A percentile compares a stretch with the other conserved stretches of the same genome.
Conservation (phyloP, 139 green algal species). For the Coelastrella sp. region DNA sequence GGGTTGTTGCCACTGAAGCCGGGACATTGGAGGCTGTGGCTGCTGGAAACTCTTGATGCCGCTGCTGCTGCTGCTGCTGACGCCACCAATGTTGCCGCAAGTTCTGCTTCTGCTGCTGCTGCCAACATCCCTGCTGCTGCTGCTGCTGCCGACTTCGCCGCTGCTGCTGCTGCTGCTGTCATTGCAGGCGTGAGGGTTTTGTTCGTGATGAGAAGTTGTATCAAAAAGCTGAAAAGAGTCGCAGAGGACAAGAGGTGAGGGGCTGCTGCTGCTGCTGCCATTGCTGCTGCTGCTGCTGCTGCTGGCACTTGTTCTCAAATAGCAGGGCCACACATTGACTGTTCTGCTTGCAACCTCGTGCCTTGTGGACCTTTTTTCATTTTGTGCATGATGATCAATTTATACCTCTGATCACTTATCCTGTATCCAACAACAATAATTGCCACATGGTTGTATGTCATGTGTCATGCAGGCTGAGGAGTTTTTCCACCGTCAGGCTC, state of each 20-base stretch:
- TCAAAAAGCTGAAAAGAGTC: background rate
- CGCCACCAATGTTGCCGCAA: background rate
- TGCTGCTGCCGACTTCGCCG: background rate
- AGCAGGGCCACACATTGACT: no score
- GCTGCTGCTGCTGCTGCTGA: background rate
- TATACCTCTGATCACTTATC: no score
- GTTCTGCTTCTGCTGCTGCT: background rate
- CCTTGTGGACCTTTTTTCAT: background rate
- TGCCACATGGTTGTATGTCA: background rate
- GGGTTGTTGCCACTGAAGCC: no score
- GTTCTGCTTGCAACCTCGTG: background rate
- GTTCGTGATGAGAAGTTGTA: background rate
- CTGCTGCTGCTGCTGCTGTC: background rate
- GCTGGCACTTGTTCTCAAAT: background rate
- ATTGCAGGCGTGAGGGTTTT: background rate
- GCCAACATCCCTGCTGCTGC: background rate
- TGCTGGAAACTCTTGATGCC: background rate
- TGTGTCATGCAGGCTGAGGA: background rate
- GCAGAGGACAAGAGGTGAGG: slow-evolving; percentile 3
- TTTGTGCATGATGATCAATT: no score
- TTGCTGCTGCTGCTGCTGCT: background rate
- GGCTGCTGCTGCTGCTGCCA: no score
- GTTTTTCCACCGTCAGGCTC: background rate
- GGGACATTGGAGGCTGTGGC: no score
- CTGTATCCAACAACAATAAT: no score